These are phyloP conservation scores for Candida cerambycidarum DNA, from an alignment of 805 yeast genomes.

Conservation along the genomic window DNA sequence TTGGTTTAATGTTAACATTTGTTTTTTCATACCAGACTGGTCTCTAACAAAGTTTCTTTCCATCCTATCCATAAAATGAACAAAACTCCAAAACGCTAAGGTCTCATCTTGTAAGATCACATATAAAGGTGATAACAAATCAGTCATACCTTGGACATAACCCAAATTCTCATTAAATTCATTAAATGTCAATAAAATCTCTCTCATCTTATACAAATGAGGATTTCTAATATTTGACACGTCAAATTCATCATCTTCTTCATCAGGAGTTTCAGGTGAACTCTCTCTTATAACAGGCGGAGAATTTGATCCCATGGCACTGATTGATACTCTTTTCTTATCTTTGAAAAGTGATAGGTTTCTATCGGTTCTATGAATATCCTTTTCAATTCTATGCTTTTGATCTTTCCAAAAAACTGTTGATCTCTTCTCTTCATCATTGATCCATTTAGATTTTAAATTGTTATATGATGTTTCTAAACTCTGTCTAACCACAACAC, in stretches of 20 bases:
- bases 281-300: conserved; percentile 23
- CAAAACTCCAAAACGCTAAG: conserved; percentile 85
- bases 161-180: conserved; percentile 82
- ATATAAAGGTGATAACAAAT: conserved; percentile 83
- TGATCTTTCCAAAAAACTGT: conserved; percentile 85
- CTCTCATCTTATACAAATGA: conserved; percentile 69
- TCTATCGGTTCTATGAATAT: conserved; percentile 88
- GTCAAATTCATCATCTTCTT: conserved; percentile 51
- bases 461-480: conserved; percentile 60
- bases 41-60: conserved; percentile 90
- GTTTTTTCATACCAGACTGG: conserved; percentile 90
- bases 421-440: conserved; percentile 48
- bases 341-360: conserved; percentile 60
- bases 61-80: conserved; percentile 88
- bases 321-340: conserved; percentile 32
- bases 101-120: conserved; percentile 65
- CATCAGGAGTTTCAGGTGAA: conserved; percentile 35
- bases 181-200: conserved; percentile 82
- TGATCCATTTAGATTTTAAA: conserved; percentile 70
- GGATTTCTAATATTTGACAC: conserved; percentile 69
- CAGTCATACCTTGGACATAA: conserved; percentile 98
- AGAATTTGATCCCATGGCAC: conserved; percentile 14
- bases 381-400: conserved; percentile 85
- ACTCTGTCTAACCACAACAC: conserved; percentile 56
- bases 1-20: conserved; percentile 79